Base-by-base conservation (phyloP, 768 basidiomycete genomes). In the Lactarius pseudohatsudake region DNA sequence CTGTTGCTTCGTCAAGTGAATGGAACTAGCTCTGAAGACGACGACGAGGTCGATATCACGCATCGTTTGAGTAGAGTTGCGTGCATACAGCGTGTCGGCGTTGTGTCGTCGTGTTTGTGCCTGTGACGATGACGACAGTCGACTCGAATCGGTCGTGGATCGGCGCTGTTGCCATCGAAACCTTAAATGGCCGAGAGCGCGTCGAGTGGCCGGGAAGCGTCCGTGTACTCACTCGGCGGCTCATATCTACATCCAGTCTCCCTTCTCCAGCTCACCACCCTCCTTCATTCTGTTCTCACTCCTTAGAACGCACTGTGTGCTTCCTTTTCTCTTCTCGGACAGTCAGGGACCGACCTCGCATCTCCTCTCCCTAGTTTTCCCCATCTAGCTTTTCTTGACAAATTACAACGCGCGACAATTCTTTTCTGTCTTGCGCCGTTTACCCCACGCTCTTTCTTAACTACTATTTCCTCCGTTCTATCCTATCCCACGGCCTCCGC, bases 21-120 rank as follows among this genome's bases (percentile, higher is more conserved):
- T 77, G 40, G 81, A 79, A 58, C 82, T 77, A 1, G 86, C 83
- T 55, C 84, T 83, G 73, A 93, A 92, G 54, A 89, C 79, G 67
- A 94, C 78, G 59, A 93, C 86, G 36, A 92, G 80, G 77, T 94
- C 90, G 57, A 90, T 86, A 63, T 86, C 81, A 16, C 85, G 86
- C 9, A 79, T 74, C n/a, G 30, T 26, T 15, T 40, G 15, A 40
- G 15, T 2, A 38, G 38, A 40, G 38, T 40, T 15, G 36, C 3
- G 38, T 40, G 38, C 61, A 28, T 11, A 41, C 16, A 63, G 53
- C 53, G 28, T 54, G 53, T 41, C 53, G 28, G 53, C 53, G 53
- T 22, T n/a, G 53, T 22, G 22, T 40, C 15, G 38, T 40, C 38
- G 20, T 60, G 38, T 11, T 18, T 9, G 30, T 13, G 54, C 32